A percentile compares a stretch with the other conserved stretches of the same genome.
These are phyloP conservation scores for Colletotrichum liaoningense DNA, from an alignment of 2,329 filamentous ascomycete species.

Conservation along the genomic window DNA sequence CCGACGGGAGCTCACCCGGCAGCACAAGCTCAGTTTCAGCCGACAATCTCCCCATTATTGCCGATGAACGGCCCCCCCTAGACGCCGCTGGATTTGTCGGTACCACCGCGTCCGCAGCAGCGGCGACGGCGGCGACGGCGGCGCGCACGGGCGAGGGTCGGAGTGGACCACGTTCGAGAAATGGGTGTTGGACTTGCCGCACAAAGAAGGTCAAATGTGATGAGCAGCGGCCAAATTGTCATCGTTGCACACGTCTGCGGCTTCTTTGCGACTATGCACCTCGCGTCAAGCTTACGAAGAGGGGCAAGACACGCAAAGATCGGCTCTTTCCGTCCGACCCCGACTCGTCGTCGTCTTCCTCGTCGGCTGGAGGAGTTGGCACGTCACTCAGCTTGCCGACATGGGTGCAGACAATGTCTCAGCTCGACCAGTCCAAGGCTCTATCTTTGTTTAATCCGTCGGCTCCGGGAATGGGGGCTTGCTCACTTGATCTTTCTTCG, in stretches of 20 bases:
- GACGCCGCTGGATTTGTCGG: not conserved
- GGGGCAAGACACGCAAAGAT: conserved; percentile 19
- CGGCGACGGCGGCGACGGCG: not conserved
- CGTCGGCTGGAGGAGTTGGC: not conserved
- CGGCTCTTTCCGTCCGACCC: conserved; percentile 1
- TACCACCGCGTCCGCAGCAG: conserved; percentile 1
- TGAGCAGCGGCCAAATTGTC: conserved; percentile 41
- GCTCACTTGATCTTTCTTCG: conserved; percentile 41
- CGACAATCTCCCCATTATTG: not conserved
- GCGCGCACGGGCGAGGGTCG: conserved; percentile 26
- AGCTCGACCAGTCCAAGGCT: conserved; percentile 16
- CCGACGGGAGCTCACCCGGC: conserved; percentile 6
- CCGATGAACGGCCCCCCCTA: not conserved
- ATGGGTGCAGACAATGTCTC: conserved; percentile 9
- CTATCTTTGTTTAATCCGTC: conserved; percentile 26
- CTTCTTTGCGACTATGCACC: conserved; percentile 44
- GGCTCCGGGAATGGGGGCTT: conserved; percentile 36
- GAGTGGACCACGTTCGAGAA: conserved; percentile 34
- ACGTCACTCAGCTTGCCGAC: conserved; percentile 17
- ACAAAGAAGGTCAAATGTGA: conserved; percentile 48
- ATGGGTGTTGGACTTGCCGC: conserved; percentile 43
- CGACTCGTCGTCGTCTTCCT: conserved; percentile 3
- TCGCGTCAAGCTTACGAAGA: conserved; percentile 26
- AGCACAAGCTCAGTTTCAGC: not conserved
- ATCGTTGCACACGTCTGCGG: conserved; percentile 41